Conservation (phyloP, 352 stramenopile genomes). For the Phytophthora uliginosa region DNA sequence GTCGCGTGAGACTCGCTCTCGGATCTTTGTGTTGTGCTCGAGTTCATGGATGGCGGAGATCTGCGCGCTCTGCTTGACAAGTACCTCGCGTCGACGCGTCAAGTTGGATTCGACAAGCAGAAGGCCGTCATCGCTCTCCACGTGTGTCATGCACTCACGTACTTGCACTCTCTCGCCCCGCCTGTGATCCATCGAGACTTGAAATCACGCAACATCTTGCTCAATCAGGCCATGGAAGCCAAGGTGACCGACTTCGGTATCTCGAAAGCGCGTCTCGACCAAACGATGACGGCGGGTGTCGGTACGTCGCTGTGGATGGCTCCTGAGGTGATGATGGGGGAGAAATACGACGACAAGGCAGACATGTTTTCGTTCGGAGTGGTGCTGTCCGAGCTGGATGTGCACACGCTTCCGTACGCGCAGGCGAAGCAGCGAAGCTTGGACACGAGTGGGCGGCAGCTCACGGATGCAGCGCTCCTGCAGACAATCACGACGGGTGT, state of each 20-base stretch:
- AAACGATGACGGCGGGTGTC: not conserved
- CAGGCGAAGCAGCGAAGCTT: slow-evolving; percentile 36
- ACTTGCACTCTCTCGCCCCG: slow-evolving; percentile 15
- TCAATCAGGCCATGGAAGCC: not conserved
- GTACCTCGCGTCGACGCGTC: slow-evolving; percentile 11
- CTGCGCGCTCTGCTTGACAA: slow-evolving; percentile 38
- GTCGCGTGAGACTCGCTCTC: slow-evolving; percentile 59
- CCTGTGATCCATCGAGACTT: slow-evolving; percentile 57
- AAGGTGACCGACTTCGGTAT: not conserved
- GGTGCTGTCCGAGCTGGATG: not conserved
- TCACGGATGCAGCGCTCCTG: slow-evolving; percentile 17
- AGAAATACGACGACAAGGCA: not conserved
- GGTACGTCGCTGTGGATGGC: not conserved
- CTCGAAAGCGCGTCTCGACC: not conserved
- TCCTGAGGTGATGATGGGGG: not conserved
- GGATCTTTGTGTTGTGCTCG: slow-evolving; percentile 49
- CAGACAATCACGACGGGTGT: slow-evolving; percentile 23
- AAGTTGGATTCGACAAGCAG: slow-evolving; percentile 36
- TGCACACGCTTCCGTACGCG: slow-evolving; percentile 51
- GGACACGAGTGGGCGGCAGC: not conserved
- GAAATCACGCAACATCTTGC: slow-evolving; percentile 62
- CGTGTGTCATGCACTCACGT: slow-evolving; percentile 31
- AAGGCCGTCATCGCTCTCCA: slow-evolving; percentile 41
- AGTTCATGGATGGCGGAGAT: slow-evolving; percentile 52
- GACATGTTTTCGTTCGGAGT: not conserved